Percentiles rank a stretch among this genome's conserved stretches.
phyloP scores from a whole-genome alignment of 306 rosid genomes.

The Cucurbita argyrosperma region DNA sequence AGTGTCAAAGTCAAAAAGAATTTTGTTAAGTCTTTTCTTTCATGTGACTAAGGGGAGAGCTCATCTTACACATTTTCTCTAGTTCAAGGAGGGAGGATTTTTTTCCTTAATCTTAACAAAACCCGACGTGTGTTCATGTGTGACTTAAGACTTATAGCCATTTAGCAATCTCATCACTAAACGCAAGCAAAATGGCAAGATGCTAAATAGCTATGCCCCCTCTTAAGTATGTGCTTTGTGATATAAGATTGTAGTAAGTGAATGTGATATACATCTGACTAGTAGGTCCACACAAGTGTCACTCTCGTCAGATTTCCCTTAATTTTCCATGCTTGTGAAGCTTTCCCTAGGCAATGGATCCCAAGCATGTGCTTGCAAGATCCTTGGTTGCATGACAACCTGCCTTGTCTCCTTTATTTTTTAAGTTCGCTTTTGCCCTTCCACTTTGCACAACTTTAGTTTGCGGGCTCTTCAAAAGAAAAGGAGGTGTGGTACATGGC shows the following conservation, averaged over 20 bases:
- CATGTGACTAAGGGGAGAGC: neutral
- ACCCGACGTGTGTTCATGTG: neutral
- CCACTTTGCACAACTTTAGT: neutral
- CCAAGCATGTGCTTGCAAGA: neutral
- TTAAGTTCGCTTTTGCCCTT: neutral
- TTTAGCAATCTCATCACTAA: neutral
- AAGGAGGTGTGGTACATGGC: neutral
- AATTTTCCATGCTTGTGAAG: neutral
- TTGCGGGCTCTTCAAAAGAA: neutral
- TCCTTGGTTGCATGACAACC: neutral
- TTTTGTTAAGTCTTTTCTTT: neutral
- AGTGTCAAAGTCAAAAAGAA: slow-evolving; percentile 67
- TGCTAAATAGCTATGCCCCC: neutral
- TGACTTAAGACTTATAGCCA: neutral
- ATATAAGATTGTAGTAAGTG: too few species aligned
- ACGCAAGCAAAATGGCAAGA: neutral
- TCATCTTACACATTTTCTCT: neutral
- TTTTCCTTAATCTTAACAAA: neutral
- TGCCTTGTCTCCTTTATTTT: neutral
- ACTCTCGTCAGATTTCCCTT: too few species aligned
- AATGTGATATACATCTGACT: too few species aligned
- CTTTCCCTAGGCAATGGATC: neutral
- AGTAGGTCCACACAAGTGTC: too few species aligned
- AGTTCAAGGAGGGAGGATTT: neutral
- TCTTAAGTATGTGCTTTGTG: too few species aligned